These are phyloP conservation scores for Trametopsis cervina DNA, from an alignment of 768 basidiomycete species.

Conservation along the genomic window DNA sequence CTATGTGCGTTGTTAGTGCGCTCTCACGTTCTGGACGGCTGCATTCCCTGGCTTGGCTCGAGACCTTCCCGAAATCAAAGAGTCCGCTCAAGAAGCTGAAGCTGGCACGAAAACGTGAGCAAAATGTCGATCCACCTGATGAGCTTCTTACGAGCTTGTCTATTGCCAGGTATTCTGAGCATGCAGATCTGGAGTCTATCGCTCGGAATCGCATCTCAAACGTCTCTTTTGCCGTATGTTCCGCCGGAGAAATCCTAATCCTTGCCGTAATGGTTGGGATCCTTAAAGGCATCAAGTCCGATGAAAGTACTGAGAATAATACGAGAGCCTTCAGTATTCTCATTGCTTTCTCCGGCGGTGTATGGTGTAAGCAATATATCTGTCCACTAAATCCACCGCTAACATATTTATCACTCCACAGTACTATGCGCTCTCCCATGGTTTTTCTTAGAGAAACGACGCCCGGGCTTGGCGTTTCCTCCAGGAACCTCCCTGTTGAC, in stretches of 20 bases:
- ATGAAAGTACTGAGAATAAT: constrained; percentile 60
- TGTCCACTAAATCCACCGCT: not conserved
- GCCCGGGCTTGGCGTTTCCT: constrained; percentile 58
- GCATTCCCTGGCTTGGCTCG: constrained; percentile 73
- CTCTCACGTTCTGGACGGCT: constrained; percentile 78
- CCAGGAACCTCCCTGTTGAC: constrained; percentile 47
- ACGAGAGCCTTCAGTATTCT: constrained; percentile 69
- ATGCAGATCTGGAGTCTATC: constrained; percentile 52
- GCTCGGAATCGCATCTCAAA: constrained; percentile 70
- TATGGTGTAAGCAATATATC: constrained; percentile 56
- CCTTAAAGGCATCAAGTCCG: constrained; percentile 55
- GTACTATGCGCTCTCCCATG: constrained; percentile 66
- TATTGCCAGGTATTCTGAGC: constrained; percentile 36
- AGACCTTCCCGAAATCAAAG: constrained; percentile 61
- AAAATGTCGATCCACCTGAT: not conserved
- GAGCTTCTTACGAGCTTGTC: not conserved
- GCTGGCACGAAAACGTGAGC: constrained; percentile 42
- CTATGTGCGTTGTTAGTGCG: constrained; percentile 33
- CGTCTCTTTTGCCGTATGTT: constrained; percentile 63
- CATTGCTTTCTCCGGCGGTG: constrained; percentile 75
- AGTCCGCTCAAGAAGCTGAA: constrained; percentile 36
- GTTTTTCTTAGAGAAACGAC: constrained; percentile 63
- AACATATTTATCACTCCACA: constrained; percentile 18
- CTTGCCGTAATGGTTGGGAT: constrained; percentile 73
- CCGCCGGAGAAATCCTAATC: constrained; percentile 62